Evolutionary conservation across 305 asterid genomes (phyloP).

Genomic region (Fraxinus greggii): DNA sequence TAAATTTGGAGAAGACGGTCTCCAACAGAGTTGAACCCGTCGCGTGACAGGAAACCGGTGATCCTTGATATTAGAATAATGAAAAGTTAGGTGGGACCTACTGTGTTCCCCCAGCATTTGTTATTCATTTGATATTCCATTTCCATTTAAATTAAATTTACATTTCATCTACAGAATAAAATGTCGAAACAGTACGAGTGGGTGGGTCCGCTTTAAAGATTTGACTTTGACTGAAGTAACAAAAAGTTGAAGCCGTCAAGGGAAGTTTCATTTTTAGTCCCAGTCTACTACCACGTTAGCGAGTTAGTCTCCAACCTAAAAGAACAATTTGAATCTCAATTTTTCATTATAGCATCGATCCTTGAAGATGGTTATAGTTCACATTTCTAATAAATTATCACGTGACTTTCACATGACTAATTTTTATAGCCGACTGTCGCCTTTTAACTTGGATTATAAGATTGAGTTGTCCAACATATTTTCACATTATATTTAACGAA

Average conservation of each 20-base stretch:
- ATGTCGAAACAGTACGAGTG: slow-evolving; percentile 48
- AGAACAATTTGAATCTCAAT: background rate
- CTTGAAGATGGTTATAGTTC: too few species aligned
- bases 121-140: slow-evolving; percentile 16
- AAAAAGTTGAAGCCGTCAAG: background rate
- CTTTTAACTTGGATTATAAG: too few species aligned
- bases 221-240: slow-evolving; percentile 59
- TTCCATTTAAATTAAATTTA: slow-evolving; percentile 25
- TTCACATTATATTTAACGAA: too few species aligned
- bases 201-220: slow-evolving; percentile 38
- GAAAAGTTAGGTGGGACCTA: slow-evolving; percentile 24
- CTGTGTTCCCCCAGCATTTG: background rate
- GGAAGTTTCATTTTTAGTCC: background rate
- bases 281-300: background rate
- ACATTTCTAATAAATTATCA: too few species aligned
- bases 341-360: background rate
- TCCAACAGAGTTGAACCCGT: slow-evolving; percentile 25
- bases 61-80: slow-evolving; percentile 24
- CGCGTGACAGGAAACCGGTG: slow-evolving; percentile 42
- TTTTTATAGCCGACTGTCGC: too few species aligned
- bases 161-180: slow-evolving; percentile 17
- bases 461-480: too few species aligned
- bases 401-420: too few species aligned
- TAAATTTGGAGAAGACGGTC: background rate
- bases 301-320: background rate